Conservation (phyloP, 2,329 filamentous ascomycete genomes). For the Bipolaris victoriae region DNA sequence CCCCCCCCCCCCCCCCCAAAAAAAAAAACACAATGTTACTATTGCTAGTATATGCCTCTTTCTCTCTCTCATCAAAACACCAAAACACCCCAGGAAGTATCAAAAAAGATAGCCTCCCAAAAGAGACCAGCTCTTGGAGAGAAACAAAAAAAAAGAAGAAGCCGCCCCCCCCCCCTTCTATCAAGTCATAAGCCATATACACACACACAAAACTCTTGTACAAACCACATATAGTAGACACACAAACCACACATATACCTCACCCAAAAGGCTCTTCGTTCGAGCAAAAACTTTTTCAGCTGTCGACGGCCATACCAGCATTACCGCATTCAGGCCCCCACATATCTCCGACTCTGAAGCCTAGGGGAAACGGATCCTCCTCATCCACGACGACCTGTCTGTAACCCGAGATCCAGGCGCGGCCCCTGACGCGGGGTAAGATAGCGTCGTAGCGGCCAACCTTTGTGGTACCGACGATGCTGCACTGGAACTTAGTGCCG, state of each 20-base stretch:
- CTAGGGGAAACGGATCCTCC: slow-evolving; percentile 53
- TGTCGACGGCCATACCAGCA: background rate
- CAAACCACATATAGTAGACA: background rate
- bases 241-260: background rate
- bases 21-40: too few relatives aligned
- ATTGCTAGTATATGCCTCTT: too few relatives aligned
- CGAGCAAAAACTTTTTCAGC: background rate
- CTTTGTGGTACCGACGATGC: slow-evolving; percentile 48
- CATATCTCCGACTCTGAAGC: slow-evolving; percentile 48
- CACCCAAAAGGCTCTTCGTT: background rate
- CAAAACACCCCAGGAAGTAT: too few relatives aligned
- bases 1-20: too few relatives aligned
- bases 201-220: too few relatives aligned
- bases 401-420: slow-evolving; percentile 56
- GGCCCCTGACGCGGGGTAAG: slow-evolving; percentile 51
- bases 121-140: too few relatives aligned
- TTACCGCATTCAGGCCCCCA: slow-evolving; percentile 17
- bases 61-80: too few relatives aligned
- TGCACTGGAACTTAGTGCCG: slow-evolving; percentile 52
- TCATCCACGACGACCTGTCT: slow-evolving; percentile 55
- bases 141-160: too few relatives aligned
- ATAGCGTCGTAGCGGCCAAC: slow-evolving; percentile 52
- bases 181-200: too few relatives aligned
- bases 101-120: too few relatives aligned
- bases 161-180: too few relatives aligned